Conservation (phyloP, 202 grass and related monocot genomes). For the Elaeis oleifera region DNA sequence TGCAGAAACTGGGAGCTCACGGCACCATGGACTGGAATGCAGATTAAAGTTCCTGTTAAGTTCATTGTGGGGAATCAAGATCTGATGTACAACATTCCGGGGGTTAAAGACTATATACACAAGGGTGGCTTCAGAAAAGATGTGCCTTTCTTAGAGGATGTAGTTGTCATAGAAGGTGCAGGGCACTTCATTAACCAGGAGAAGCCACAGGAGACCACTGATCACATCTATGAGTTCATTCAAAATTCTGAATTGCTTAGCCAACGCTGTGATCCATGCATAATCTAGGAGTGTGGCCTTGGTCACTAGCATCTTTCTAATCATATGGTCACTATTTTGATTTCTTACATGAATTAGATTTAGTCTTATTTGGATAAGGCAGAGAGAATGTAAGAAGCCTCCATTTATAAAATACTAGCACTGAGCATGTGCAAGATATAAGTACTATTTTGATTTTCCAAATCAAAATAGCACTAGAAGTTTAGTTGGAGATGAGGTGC, state of each 20-base stretch:
- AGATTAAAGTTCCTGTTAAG: slow-evolving; percentile 35
- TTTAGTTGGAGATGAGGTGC: no score
- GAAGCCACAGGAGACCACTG: slow-evolving; percentile 25
- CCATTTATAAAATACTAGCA: no score
- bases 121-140: slow-evolving; percentile 30
- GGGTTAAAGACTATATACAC: slow-evolving; percentile 41
- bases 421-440: no score
- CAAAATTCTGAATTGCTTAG: slow-evolving; percentile 8
- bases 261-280: no score
- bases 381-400: no score
- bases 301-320: no score
- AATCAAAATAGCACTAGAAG: no score
- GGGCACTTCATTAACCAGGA: slow-evolving; percentile 52
- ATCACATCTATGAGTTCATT: slow-evolving; percentile 37
- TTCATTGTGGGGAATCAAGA: slow-evolving; percentile 41
- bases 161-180: slow-evolving; percentile 29
- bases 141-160: slow-evolving; percentile 36
- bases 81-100: slow-evolving; percentile 32
- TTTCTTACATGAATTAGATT: no score
- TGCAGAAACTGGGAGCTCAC: slow-evolving; percentile 41
- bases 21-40: slow-evolving; percentile 30
- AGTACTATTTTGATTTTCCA: no score
- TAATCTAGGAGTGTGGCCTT: no score
- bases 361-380: no score
- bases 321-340: no score